Percentiles rank a stretch among this genome's conserved stretches.
phyloP scores from a whole-genome alignment of 345 rosid genomes.

The Odontarrhena argentea region DNA sequence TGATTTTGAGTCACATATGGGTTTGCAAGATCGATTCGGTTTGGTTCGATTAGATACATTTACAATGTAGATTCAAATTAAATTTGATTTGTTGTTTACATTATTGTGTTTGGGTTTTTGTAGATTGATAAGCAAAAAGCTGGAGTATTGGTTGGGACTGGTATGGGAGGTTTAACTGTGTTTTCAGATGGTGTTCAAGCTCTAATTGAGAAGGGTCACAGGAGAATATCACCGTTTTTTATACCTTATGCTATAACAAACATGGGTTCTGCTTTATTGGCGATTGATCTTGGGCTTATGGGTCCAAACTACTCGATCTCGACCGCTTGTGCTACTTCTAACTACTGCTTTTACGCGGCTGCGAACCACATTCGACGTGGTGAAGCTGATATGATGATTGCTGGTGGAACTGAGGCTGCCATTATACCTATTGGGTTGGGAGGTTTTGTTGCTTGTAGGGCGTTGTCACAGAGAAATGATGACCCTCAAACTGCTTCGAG shows the following conservation, averaged over 20 bases:
- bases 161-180: slow-evolving; percentile 94
- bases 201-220: slow-evolving; percentile 80
- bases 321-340: slow-evolving; percentile 97
- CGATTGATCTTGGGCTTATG: slow-evolving; percentile 94
- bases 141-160: slow-evolving; percentile 98
- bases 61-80: too few relatives aligned
- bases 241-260: slow-evolving; percentile 93
- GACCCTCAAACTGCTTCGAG: slow-evolving; percentile 97
- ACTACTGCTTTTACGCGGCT: slow-evolving; percentile 97
- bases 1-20: too few relatives aligned
- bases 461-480: slow-evolving; percentile 95
- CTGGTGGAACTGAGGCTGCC: slow-evolving; percentile 99
- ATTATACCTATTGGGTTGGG: slow-evolving; percentile 96
- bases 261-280: slow-evolving; percentile 96
- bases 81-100: background rate
- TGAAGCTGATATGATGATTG: slow-evolving; percentile 97
- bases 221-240: slow-evolving; percentile 88
- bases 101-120: slow-evolving; percentile 29
- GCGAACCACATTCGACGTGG: slow-evolving; percentile 99
- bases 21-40: too few relatives aligned
- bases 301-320: slow-evolving; percentile 99
- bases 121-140: slow-evolving; percentile 80
- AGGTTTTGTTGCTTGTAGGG: slow-evolving; percentile 98
- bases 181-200: slow-evolving; percentile 86
- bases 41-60: too few relatives aligned